Conservation (phyloP, 225 moss, liverwort and hornwort species). For the Pseudoscleropodium purum region DNA sequence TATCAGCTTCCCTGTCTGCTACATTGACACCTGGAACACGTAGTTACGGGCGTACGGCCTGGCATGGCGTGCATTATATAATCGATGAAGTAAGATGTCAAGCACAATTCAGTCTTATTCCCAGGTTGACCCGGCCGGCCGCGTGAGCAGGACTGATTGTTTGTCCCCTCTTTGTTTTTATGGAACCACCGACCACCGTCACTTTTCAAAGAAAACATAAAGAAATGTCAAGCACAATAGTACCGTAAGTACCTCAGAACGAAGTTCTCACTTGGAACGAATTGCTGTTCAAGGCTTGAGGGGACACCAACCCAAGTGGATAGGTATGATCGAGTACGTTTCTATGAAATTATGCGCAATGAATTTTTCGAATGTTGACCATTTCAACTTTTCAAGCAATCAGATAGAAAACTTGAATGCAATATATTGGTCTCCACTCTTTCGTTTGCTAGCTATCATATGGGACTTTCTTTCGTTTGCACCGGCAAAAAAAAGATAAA, state of each 20-base stretch:
- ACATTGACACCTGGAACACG: neutral
- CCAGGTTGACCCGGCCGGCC: neutral
- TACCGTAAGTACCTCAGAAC: too few species aligned
- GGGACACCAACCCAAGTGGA: neutral
- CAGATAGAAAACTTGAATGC: too few species aligned
- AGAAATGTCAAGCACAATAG: neutral
- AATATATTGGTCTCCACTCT: neutral
- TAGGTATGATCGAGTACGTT: neutral
- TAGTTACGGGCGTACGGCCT: neutral
- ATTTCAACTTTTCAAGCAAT: neutral
- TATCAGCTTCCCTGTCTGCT: neutral
- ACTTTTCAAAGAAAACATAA: neutral
- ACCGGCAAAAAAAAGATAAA: too few species aligned
- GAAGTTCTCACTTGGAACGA: neutral
- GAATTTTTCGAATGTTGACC: neutral
- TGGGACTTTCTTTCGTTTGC: neutral
- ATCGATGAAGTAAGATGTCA: neutral
- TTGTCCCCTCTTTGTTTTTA: neutral
- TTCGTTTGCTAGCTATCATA: neutral
- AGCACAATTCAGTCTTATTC: neutral
- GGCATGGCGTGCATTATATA: neutral
- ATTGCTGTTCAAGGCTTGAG: neutral
- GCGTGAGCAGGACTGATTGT: neutral
- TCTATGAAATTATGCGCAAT: too few species aligned
- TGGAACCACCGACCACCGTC: neutral